Base-by-base conservation (phyloP, 73 alveolate genomes). In the Tetrahymena malaccensis region DNA sequence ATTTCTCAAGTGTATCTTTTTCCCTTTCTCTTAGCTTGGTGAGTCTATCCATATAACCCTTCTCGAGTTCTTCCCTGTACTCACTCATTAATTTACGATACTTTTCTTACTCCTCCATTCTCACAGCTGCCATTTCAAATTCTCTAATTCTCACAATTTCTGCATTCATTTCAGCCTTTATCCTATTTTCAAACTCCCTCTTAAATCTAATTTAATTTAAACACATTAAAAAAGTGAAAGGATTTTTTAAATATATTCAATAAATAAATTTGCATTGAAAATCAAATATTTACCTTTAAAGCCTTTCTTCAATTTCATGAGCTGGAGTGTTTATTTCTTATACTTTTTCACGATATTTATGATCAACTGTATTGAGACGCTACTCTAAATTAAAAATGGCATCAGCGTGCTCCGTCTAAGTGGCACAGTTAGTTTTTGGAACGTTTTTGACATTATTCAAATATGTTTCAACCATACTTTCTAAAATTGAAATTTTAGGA, bases 51-150 rank as follows among this genome's bases (percentile, higher is more conserved):
- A 85, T 43, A 43, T 85, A 95, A 38, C 93, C 93, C 94, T 95
- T 95, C 37, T 95, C 97, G 55, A 95, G 57, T 89, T 95, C 97
- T 40, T 95, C 97, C 38, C 97, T 95, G 35, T 95, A 95, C 11
- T 85, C 97, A 35, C 94, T 55, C 93, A 95, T 43, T 38, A 85
- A 50, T 55, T 50, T 70, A 85, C 97, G 93, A 35, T 85, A 89
- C 89, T 95, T 95, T 43, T 95, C 97, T 12, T 93, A 89, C 94
- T 95, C 97, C 15, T 95, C 97, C 94, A 95, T 56, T 34, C 95
- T 34, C 1, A 95, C 94, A 56, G 93, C 58, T 34, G 93, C 85
- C 17, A 57, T 43, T 93, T 95, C 97, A 50, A 95, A 95, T 93
- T 95, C 97, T 93, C 97, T 89, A 9, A 95, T 85, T 89, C 97